Percentiles rank a stretch among this genome's conserved stretches.
Conservation (phyloP, 495 filamentous ascomycete genomes). For the Viridothelium virens region DNA sequence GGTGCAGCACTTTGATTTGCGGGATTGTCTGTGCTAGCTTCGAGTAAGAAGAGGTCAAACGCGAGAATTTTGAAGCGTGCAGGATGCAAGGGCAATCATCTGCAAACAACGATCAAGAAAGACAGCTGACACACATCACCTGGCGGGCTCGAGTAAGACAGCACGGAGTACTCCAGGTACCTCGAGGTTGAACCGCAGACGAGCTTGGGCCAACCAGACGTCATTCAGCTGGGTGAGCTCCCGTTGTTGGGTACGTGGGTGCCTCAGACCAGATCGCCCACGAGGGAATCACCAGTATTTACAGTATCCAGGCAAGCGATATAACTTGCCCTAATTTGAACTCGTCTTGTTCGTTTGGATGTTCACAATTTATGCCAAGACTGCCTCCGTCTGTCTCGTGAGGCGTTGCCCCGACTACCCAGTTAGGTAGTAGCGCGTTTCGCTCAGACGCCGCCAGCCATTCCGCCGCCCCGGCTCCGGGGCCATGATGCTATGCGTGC, state of each 20-base stretch:
- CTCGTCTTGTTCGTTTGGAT: too few species aligned
- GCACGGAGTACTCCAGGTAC: too few species aligned
- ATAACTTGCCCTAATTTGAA: too few species aligned
- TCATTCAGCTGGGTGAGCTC: not conserved
- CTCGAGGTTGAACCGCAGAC: not conserved
- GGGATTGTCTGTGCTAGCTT: not conserved
- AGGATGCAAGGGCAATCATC: conserved; percentile 11
- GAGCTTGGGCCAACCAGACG: conserved; percentile 9
- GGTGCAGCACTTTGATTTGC: not conserved
- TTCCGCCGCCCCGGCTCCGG: not conserved
- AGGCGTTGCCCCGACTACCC: not conserved
- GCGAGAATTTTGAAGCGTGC: not conserved
- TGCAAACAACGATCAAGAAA: not conserved
- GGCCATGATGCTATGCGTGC: too few species aligned
- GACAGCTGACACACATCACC: conserved; percentile 11
- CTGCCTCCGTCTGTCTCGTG: too few species aligned
- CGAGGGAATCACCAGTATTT: not conserved
- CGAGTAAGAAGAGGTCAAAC: not conserved
- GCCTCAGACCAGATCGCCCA: not conserved
- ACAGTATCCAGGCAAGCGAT: too few species aligned
- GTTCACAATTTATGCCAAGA: too few species aligned
- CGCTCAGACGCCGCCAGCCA: not conserved
- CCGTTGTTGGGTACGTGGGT: not conserved
- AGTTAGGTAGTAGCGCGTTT: not conserved
- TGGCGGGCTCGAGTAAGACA: not conserved